phyloP scores from a whole-genome alignment of 768 basidiomycete species.

The Pleurotus sapidus region DNA sequence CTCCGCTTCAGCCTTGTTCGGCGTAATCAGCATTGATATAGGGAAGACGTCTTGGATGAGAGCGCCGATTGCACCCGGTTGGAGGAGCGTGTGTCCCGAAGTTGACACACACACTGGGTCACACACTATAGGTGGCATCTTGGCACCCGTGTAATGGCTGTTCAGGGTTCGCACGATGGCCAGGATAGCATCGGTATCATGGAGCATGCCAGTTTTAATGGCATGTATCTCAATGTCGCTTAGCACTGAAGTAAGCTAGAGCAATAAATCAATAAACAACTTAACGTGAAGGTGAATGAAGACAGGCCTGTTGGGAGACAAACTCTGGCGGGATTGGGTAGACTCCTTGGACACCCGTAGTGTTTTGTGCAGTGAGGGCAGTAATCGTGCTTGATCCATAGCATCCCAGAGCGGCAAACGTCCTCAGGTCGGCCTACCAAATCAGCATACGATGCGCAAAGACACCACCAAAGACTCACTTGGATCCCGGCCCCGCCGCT shows the following conservation, averaged over 20 bases:
- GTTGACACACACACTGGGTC: conserved; percentile 94
- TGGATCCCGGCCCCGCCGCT: conserved; percentile 91
- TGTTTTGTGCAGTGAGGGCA: conserved; percentile 89
- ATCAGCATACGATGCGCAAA: background rate
- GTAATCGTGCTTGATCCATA: conserved; percentile 84
- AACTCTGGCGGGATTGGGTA: conserved; percentile 68
- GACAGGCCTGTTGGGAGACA: conserved; percentile 61
- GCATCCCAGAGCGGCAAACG: conserved; percentile 73
- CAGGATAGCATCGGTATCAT: conserved; percentile 49
- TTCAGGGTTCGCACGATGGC: conserved; percentile 52
- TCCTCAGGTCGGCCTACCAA: conserved; percentile 79
- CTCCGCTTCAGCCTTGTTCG: conserved; percentile 81
- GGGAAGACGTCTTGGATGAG: conserved; percentile 69
- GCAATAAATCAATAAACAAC: conserved; percentile 3
- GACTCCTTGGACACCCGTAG: conserved; percentile 74
- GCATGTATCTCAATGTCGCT: conserved; percentile 68
- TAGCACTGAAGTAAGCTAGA: conserved; percentile 69
- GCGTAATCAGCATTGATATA: conserved; percentile 70
- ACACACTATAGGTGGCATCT: conserved; percentile 59
- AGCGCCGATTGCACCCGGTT: conserved; percentile 58
- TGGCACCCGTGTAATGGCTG: conserved; percentile 27
- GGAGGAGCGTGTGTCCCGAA: conserved; percentile 77
- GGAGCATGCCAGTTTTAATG: conserved; percentile 92
- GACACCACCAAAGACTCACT: conserved; percentile 33
- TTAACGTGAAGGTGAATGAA: background rate